phyloP scores from a whole-genome alignment of 768 basidiomycete species.

The Lactifluus volemus region DNA sequence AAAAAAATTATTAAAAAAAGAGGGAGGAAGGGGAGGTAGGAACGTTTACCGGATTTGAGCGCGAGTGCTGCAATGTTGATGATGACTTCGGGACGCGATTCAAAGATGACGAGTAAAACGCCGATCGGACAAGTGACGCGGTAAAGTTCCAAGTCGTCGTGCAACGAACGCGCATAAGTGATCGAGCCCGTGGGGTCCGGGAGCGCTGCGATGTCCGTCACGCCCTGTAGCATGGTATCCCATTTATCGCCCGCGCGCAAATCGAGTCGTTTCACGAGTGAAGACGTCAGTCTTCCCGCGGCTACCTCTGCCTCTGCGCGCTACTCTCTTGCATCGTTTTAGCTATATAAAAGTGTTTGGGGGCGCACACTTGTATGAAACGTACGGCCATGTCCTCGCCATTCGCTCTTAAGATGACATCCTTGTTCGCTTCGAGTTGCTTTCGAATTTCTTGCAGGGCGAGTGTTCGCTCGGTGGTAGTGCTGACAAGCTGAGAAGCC shows the following conservation, averaged over 20 bases:
- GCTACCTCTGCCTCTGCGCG: slow-evolving; percentile 52
- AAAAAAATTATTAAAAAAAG: too few species aligned
- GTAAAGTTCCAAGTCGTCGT: slow-evolving; percentile 81
- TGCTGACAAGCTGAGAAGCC: slow-evolving; percentile 69
- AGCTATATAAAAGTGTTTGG: background rate
- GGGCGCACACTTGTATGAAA: background rate
- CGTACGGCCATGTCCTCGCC: slow-evolving; percentile 59
- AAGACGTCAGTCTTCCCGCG: slow-evolving; percentile 73
- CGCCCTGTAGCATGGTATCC: slow-evolving; percentile 88
- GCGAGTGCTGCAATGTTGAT: slow-evolving; percentile 95
- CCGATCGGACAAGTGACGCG: slow-evolving; percentile 96
- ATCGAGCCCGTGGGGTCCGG: slow-evolving; percentile 83
- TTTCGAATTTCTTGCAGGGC: slow-evolving; percentile 65
- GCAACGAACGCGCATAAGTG: slow-evolving; percentile 84
- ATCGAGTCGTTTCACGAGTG: slow-evolving; percentile 83
- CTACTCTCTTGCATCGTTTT: slow-evolving; percentile 48
- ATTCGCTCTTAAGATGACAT: slow-evolving; percentile 74
- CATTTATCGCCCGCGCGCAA: slow-evolving; percentile 77
- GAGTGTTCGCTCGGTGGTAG: slow-evolving; percentile 48
- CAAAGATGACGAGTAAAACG: slow-evolving; percentile 92
- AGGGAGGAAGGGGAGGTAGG: background rate
- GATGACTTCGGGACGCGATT: slow-evolving; percentile 94
- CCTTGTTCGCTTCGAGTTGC: slow-evolving; percentile 55
- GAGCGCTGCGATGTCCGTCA: slow-evolving; percentile 77
- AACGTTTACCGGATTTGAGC: slow-evolving; percentile 76